phyloP scores from a whole-genome alignment of 1,284 basidiomycete genomes.

The Peniophora sp. region DNA sequence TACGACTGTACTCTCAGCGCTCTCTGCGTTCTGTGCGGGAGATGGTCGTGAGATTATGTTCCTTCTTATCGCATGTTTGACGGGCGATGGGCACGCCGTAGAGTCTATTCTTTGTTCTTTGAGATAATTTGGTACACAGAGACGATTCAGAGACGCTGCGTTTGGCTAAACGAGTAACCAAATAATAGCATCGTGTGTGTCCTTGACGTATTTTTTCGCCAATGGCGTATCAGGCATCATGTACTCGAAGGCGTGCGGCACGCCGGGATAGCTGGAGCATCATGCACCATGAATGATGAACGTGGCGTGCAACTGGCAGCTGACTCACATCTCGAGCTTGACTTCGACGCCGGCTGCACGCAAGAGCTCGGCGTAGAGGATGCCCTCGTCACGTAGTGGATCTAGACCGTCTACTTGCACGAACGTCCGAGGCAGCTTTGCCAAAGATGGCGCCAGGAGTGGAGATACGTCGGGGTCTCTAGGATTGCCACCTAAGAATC shows the following conservation, averaged over 20 bases:
- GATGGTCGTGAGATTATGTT: too few species aligned
- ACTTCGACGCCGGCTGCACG: constrained; percentile 10
- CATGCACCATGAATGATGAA: background rate
- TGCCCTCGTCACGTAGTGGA: constrained; percentile 15
- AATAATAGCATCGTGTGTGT: background rate
- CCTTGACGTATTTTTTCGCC: background rate
- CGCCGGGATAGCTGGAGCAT: background rate
- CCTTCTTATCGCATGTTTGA: too few species aligned
- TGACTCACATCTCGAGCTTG: constrained; percentile 11
- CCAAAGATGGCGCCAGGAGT: constrained; percentile 11
- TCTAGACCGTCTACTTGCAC: constrained; percentile 15
- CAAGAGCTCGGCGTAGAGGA: constrained; percentile 14
- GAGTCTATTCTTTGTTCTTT: too few species aligned
- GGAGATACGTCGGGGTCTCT: constrained; percentile 12
- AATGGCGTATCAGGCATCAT: background rate
- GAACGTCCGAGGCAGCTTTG: constrained; percentile 11
- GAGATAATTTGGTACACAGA: too few species aligned
- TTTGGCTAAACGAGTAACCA: background rate
- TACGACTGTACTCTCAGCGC: too few species aligned
- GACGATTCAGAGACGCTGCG: too few species aligned
- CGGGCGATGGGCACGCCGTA: too few species aligned
- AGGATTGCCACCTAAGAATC: background rate
- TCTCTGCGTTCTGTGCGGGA: too few species aligned
- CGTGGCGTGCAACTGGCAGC: background rate
- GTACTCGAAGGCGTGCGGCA: background rate